Evolutionary conservation across 2,329 filamentous ascomycete species (phyloP).

Genomic region (Diaporthe helianthi): DNA sequence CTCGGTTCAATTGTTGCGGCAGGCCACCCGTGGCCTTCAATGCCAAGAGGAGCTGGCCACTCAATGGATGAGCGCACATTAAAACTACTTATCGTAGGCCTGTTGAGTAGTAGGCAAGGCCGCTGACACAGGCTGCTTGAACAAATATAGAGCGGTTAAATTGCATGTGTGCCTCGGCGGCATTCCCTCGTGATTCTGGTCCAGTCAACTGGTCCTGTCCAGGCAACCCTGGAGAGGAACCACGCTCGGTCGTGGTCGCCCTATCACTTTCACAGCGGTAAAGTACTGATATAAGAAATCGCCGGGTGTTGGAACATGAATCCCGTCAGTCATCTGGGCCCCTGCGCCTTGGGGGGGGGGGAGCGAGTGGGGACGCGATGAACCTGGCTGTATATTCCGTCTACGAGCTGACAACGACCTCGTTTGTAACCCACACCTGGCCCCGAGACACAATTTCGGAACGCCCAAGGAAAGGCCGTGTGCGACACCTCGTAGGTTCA

Average conservation of each 20-base stretch:
- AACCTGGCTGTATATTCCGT: neutral
- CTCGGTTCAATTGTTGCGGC: neutral
- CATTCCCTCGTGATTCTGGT: neutral
- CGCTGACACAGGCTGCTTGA: neutral
- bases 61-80: neutral
- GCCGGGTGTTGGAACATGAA: neutral
- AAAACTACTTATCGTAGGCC: neutral
- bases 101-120: neutral
- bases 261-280: neutral
- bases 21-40: neutral
- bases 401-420: neutral
- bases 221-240: neutral
- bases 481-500: neutral
- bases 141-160: neutral
- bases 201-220: neutral
- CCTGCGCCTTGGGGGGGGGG: too few relatives aligned
- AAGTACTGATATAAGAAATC: neutral
- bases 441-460: neutral
- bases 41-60: neutral
- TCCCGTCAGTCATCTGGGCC: neutral
- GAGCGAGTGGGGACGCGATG: too few relatives aligned
- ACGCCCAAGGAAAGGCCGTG: too few relatives aligned
- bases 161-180: neutral
- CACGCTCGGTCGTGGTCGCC: neutral
- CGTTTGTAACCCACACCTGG: neutral